These are phyloP conservation scores for Podila minutissima DNA, from an alignment of 192 early-diverging fungal species.

Conservation along the genomic window DNA sequence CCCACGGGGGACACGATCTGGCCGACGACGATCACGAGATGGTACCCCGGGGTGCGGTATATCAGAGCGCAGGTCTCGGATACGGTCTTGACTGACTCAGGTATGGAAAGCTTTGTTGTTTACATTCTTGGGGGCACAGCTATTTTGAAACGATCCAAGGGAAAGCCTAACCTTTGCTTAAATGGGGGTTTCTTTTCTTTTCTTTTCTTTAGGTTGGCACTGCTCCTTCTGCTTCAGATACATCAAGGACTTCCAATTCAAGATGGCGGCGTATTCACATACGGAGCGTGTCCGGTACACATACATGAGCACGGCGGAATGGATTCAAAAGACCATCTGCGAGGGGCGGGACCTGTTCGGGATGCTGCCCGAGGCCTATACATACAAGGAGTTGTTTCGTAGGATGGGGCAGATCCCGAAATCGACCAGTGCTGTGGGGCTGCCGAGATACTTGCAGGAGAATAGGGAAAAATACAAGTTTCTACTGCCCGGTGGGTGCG, in stretches of 20 bases:
- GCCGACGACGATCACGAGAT: constrained; percentile 54
- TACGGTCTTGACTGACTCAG: constrained; percentile 60
- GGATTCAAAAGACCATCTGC: constrained; percentile 65
- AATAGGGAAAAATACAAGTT: constrained; percentile 27
- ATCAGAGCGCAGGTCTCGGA: constrained; percentile 47
- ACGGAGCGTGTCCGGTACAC: constrained; percentile 57
- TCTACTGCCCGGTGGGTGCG: constrained; percentile 47
- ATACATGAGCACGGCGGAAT: constrained; percentile 34
- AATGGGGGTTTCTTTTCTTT: not conserved
- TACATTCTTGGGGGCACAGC: not conserved
- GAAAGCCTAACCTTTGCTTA: not conserved
- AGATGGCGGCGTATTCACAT: constrained; percentile 71
- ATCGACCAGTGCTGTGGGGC: constrained; percentile 45
- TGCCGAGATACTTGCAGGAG: constrained; percentile 54
- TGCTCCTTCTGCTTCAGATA: constrained; percentile 70
- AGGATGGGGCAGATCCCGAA: constrained; percentile 56
- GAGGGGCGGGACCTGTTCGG: constrained; percentile 73
- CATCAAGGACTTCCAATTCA: constrained; percentile 68
- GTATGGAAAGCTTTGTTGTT: constrained; percentile 14
- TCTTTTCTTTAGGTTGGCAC: constrained; percentile 60
- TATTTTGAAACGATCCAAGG: not conserved
- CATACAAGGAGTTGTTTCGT: constrained; percentile 60
- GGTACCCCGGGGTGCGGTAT: constrained; percentile 24
- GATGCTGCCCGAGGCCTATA: constrained; percentile 69
- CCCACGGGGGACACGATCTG: constrained; percentile 53